Conservation (phyloP, 768 basidiomycete species). For the Psilocybe subaeruginosa region DNA sequence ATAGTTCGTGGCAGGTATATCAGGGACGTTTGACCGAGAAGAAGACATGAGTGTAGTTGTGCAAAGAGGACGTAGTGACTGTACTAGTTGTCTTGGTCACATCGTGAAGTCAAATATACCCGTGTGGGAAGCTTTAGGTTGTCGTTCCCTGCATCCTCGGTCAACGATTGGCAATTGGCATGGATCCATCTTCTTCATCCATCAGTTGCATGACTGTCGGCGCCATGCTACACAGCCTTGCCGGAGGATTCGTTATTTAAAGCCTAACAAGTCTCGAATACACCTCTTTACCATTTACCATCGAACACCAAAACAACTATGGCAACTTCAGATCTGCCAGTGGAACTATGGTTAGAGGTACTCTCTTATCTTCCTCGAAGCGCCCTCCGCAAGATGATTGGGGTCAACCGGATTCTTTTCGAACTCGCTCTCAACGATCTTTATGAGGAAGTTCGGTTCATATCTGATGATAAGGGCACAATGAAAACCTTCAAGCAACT, state of each 20-base stretch:
- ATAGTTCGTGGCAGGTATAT: too few species aligned
- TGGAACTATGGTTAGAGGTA: constrained; percentile 30
- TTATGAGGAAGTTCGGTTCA: constrained; percentile 32
- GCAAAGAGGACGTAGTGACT: too few species aligned
- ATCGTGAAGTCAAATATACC: background rate
- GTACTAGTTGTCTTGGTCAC: too few species aligned
- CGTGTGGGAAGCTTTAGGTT: background rate
- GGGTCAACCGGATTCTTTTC: constrained; percentile 31
- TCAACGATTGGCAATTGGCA: background rate
- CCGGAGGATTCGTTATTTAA: background rate
- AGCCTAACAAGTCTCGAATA: background rate
- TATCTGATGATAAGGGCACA: constrained; percentile 23
- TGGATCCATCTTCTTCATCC: background rate
- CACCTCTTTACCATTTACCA: background rate
- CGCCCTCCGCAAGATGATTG: constrained; percentile 27
- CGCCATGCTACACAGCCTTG: background rate
- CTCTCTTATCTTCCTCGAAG: constrained; percentile 25
- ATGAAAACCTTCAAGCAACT: constrained; percentile 26
- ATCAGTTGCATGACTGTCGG: background rate
- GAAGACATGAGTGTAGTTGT: too few species aligned
- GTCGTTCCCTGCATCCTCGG: background rate
- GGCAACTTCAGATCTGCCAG: constrained; percentile 23
- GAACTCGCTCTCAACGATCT: constrained; percentile 31
- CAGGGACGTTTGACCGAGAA: too few species aligned
- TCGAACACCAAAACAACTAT: background rate